Evolutionary conservation across 805 yeast genomes (phyloP).

Genomic region (Clavispora santaluciae): DNA sequence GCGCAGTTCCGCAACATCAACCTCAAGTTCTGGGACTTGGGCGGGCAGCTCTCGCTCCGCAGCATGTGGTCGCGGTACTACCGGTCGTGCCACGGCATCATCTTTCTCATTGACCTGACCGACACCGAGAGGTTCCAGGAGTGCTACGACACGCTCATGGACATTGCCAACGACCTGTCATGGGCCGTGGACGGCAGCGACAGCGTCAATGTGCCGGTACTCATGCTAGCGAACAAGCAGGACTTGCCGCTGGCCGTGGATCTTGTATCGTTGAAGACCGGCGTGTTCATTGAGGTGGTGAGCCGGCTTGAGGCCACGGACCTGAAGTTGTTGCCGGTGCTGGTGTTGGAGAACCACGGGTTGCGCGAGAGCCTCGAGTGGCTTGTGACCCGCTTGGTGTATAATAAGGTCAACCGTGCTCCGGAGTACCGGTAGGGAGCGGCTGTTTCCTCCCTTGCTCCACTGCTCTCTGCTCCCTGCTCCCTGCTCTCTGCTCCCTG

Average conservation of each 20-base stretch:
- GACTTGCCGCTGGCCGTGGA: slow-evolving; percentile 54
- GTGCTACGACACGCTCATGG: slow-evolving; percentile 61
- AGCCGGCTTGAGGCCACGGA: slow-evolving; percentile 85
- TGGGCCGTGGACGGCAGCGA: slow-evolving; percentile 29
- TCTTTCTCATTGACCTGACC: slow-evolving; percentile 88
- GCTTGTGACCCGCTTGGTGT: slow-evolving; percentile 67
- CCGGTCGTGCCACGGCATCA: slow-evolving; percentile 81
- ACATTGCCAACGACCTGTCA: slow-evolving; percentile 37
- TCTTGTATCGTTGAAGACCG: slow-evolving; percentile 63
- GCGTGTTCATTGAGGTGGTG: slow-evolving; percentile 76
- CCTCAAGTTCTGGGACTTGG: slow-evolving; percentile 92
- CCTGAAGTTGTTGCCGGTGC: slow-evolving; percentile 81
- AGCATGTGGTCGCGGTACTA: slow-evolving; percentile 86
- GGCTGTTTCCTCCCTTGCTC: no score
- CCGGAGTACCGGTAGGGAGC: slow-evolving; percentile 43
- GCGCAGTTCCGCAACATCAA: slow-evolving; percentile 39
- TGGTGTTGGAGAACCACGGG: slow-evolving; percentile 82
- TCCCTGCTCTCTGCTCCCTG: no score
- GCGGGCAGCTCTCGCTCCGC: slow-evolving; percentile 87
- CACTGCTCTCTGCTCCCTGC: no score
- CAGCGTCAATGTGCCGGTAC: slow-evolving; percentile 68
- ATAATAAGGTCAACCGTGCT: slow-evolving; percentile 58
- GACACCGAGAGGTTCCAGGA: slow-evolving; percentile 80
- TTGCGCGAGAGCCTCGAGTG: slow-evolving; percentile 85
- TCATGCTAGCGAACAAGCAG: slow-evolving; percentile 95